Evolutionary conservation across 2,329 filamentous ascomycete genomes (phyloP).

Genomic region (Talaromyces sp.): DNA sequence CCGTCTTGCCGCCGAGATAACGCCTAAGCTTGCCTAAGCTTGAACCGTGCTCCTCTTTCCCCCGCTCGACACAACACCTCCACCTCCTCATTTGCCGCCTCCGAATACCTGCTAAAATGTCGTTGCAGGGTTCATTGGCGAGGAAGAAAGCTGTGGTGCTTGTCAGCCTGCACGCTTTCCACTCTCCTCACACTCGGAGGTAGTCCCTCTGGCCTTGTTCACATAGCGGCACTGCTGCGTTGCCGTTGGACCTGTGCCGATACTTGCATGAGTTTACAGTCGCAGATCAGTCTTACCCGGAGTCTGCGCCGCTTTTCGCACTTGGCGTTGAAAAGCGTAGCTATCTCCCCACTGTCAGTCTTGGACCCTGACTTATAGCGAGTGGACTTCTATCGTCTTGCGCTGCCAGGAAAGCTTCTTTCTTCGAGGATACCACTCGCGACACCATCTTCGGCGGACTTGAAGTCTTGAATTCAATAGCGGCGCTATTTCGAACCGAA

Average conservation of each 20-base stretch:
- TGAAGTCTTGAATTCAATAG: neutral
- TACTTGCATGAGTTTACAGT: neutral
- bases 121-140: neutral
- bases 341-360: neutral
- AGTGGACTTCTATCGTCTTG: neutral
- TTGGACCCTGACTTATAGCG: neutral
- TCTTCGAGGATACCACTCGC: neutral
- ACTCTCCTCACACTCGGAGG: neutral
- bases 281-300: neutral
- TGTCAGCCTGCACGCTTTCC: neutral
- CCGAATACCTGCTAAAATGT: neutral
- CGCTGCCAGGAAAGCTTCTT: neutral
- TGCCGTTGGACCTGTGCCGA: neutral
- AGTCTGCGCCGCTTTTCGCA: neutral
- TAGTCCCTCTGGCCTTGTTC: neutral
- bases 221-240: neutral
- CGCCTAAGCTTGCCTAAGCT: neutral
- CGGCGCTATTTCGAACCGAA: neutral
- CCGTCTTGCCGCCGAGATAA: constrained; percentile 6
- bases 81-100: constrained; percentile 9
- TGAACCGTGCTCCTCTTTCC: neutral
- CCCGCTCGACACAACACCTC: neutral
- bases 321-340: neutral
- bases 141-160: neutral
- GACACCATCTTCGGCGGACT: neutral